Conservation (phyloP, 208 protist species). For the Borovskyia barvae region DNA sequence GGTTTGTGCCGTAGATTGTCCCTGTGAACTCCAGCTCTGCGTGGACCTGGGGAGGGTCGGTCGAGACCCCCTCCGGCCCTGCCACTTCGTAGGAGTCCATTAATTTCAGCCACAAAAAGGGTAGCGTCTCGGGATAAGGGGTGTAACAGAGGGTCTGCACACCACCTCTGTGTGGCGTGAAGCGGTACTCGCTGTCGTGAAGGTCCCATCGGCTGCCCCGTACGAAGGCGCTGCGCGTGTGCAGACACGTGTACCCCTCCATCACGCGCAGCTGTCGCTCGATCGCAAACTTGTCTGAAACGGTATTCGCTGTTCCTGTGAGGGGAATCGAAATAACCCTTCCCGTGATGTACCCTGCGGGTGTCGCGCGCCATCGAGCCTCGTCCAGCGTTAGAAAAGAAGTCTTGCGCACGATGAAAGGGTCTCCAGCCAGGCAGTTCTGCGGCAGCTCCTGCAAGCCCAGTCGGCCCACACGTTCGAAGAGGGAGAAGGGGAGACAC, state of each 20-base stretch:
- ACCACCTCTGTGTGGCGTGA: slow-evolving; percentile 61
- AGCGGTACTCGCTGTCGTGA: slow-evolving; percentile 41
- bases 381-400: slow-evolving; percentile 33
- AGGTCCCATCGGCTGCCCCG: slow-evolving; percentile 60
- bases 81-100: slow-evolving; percentile 60
- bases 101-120: slow-evolving; percentile 59
- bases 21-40: slow-evolving; percentile 71
- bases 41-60: slow-evolving; percentile 67
- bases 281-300: slow-evolving; percentile 37
- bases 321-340: slow-evolving; percentile 57
- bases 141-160: slow-evolving; percentile 67
- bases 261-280: slow-evolving; percentile 56
- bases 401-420: slow-evolving; percentile 43
- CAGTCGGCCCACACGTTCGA: slow-evolving; percentile 23
- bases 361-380: slow-evolving; percentile 11
- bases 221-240: slow-evolving; percentile 60
- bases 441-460: slow-evolving; percentile 35
- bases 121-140: slow-evolving; percentile 59
- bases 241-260: slow-evolving; percentile 64
- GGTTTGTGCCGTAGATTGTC: slow-evolving; percentile 76
- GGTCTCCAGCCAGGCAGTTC: slow-evolving; percentile 53
- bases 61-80: slow-evolving; percentile 70
- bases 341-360: slow-evolving; percentile 47
- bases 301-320: slow-evolving; percentile 8
- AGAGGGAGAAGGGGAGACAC: slow-evolving; percentile 51